Conservation (phyloP, 345 rosid genomes). For the Eucalyptus marginata region DNA sequence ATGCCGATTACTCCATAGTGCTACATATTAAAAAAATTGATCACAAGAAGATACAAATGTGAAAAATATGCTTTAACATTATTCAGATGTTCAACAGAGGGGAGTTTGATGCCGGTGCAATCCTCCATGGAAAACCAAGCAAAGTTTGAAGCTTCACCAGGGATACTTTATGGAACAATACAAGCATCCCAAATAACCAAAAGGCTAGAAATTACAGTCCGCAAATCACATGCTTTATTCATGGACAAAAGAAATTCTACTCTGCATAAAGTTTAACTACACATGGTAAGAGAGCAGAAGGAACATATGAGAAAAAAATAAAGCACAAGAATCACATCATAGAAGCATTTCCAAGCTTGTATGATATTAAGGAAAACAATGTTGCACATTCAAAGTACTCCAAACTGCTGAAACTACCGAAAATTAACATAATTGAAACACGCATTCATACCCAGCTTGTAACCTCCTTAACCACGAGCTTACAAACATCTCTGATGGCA, state of each 20-base stretch:
- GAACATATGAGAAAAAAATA: not conserved
- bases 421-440: not conserved
- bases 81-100: not conserved
- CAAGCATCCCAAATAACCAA: not conserved
- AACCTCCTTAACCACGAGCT: slow-evolving; percentile 89
- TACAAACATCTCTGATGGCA: slow-evolving; percentile 92
- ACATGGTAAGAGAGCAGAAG: not conserved
- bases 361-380: not conserved
- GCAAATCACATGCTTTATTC: not conserved
- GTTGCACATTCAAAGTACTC: not conserved
- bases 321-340: not conserved
- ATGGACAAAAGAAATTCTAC: not conserved
- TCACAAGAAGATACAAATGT: not conserved
- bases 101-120: not conserved
- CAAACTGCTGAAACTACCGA: not conserved
- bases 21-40: not conserved
- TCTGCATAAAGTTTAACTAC: not conserved
- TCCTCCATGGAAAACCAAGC: not conserved
- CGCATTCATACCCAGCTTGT: slow-evolving; percentile 74
- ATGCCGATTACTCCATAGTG: not conserved
- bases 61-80: not conserved
- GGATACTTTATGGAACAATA: not conserved
- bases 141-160: not conserved
- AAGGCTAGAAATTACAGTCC: not conserved
- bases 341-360: not conserved